These are phyloP conservation scores for Millerozyma acaciae DNA, from an alignment of 805 yeast genomes.

Conservation along the genomic window DNA sequence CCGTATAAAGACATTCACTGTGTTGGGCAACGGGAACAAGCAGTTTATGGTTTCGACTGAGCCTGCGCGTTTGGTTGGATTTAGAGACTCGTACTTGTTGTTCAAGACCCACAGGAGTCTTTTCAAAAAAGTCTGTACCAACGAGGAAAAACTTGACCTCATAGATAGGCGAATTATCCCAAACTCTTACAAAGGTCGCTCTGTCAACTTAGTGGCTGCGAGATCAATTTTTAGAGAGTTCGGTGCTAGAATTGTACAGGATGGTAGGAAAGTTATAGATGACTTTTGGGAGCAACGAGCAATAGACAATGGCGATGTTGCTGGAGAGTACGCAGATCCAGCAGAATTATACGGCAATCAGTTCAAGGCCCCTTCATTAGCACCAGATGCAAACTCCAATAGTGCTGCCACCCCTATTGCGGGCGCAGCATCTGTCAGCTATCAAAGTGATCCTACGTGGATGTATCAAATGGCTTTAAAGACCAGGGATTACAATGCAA, in stretches of 20 bases:
- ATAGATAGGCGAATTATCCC: constrained; percentile 81
- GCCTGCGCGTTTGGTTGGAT: constrained; percentile 93
- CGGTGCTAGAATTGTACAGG: constrained; percentile 77
- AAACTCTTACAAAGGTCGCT: constrained; percentile 83
- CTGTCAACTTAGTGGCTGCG: constrained; percentile 88
- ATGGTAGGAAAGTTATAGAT: constrained; percentile 78
- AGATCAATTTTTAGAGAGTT: constrained; percentile 85
- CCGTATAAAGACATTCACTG: constrained; percentile 65
- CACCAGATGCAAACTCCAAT: constrained; percentile 38
- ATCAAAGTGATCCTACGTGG: constrained; percentile 70
- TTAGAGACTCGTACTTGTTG: constrained; percentile 83
- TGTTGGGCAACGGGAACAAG: constrained; percentile 62
- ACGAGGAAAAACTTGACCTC: constrained; percentile 77
- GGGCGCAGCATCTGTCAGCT: constrained; percentile 36
- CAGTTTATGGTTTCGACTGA: constrained; percentile 91
- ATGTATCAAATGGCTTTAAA: constrained; percentile 80
- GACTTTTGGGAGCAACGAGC: constrained; percentile 79
- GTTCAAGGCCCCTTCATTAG: constrained; percentile 27
- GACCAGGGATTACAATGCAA: constrained; percentile 65
- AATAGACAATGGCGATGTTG: constrained; percentile 56
- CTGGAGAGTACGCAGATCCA: constrained; percentile 72
- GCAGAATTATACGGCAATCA: constrained; percentile 45
- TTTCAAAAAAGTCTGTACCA: constrained; percentile 67
- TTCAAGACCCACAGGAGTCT: constrained; percentile 82
- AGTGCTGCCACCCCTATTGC: constrained; percentile 24